phyloP scores from a whole-genome alignment of 116 monocot genomes.

The Iris pallida region DNA sequence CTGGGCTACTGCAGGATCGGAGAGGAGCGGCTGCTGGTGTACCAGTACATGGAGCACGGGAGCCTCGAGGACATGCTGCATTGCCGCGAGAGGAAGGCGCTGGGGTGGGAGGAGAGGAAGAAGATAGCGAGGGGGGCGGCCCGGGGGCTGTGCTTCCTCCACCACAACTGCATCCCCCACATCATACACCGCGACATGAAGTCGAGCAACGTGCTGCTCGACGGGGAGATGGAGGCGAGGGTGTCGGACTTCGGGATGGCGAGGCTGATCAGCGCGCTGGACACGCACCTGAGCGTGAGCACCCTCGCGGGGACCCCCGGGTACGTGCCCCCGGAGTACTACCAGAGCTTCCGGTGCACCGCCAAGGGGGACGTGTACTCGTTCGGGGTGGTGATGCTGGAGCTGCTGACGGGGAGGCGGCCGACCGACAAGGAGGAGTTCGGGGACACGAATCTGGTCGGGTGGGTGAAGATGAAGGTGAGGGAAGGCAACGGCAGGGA shows the following conservation, averaged over 20 bases:
- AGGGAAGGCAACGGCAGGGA: constrained; percentile 25
- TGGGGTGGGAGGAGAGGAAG: constrained; percentile 36
- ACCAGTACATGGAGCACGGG: constrained; percentile 48
- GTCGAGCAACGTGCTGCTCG: constrained; percentile 74
- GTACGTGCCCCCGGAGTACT: constrained; percentile 85
- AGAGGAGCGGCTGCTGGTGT: constrained; percentile 45
- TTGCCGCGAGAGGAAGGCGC: too few relatives aligned
- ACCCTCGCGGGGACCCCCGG: constrained; percentile 63
- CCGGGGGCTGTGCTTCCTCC: constrained; percentile 40
- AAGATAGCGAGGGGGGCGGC: constrained; percentile 50
- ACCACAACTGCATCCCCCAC: constrained; percentile 60
- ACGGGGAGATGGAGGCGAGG: constrained; percentile 46
- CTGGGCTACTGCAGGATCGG: constrained; percentile 47
- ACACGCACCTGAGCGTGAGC: constrained; percentile 44
- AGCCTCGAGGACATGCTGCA: constrained; percentile 46
- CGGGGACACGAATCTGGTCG: constrained; percentile 49
- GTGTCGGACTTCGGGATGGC: constrained; percentile 60
- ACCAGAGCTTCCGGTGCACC: constrained; percentile 50
- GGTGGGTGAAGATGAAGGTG: constrained; percentile 48
- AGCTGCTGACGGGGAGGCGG: constrained; percentile 36
- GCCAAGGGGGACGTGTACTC: constrained; percentile 51
- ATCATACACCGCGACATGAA: constrained; percentile 94
- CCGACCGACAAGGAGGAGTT: constrained; percentile 41
- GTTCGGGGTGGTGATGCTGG: constrained; percentile 43
- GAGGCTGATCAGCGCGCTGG: constrained; percentile 37